Conservation (phyloP, 1,284 basidiomycete species). For the Albatrellus sp. region DNA sequence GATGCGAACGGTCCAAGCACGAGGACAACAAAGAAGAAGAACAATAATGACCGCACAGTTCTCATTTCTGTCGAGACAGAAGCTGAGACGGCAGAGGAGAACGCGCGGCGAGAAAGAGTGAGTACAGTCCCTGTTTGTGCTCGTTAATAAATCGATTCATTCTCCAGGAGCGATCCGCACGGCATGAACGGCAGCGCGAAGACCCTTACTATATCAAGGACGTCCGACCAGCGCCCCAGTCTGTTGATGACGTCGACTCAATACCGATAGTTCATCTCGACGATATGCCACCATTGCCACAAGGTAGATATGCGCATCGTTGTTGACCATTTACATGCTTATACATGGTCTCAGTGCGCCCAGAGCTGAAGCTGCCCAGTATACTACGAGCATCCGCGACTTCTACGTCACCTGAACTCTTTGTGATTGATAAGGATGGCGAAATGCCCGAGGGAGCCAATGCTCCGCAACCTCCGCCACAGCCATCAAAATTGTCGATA, state of each 20-base stretch:
- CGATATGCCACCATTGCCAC: conserved; percentile 39
- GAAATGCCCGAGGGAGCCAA: conserved; percentile 68
- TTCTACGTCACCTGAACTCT: conserved; percentile 19
- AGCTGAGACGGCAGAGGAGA: conserved; percentile 45
- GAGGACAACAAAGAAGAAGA: conserved; percentile 30
- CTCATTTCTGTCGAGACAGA: conserved; percentile 24
- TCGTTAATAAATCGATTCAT: conserved; percentile 3
- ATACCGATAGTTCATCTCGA: conserved; percentile 82
- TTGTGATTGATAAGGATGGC: conserved; percentile 65
- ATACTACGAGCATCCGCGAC: conserved; percentile 16
- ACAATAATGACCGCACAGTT: conserved; percentile 18
- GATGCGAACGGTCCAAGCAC: conserved; percentile 14
- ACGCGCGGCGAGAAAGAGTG: conserved; percentile 46
- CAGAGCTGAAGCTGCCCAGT: conserved; percentile 13
- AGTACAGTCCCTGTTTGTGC: conserved; percentile 12
- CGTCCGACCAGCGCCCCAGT: conserved; percentile 17
- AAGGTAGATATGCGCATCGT: conserved; percentile 19
- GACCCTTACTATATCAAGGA: conserved; percentile 83
- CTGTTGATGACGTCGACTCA: conserved; percentile 58
- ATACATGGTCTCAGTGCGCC: conserved; percentile 6
- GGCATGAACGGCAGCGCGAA: conserved; percentile 61
- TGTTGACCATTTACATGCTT: conserved; percentile 1
- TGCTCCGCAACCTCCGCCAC: conserved; percentile 10
- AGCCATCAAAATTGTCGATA: conserved; percentile 12
- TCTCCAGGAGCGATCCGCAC: conserved; percentile 57